A percentile compares a stretch with the other conserved stretches of the same genome.
phyloP scores from a whole-genome alignment of 2,329 filamentous ascomycete genomes.

The Ceratocystis albifundus region DNA sequence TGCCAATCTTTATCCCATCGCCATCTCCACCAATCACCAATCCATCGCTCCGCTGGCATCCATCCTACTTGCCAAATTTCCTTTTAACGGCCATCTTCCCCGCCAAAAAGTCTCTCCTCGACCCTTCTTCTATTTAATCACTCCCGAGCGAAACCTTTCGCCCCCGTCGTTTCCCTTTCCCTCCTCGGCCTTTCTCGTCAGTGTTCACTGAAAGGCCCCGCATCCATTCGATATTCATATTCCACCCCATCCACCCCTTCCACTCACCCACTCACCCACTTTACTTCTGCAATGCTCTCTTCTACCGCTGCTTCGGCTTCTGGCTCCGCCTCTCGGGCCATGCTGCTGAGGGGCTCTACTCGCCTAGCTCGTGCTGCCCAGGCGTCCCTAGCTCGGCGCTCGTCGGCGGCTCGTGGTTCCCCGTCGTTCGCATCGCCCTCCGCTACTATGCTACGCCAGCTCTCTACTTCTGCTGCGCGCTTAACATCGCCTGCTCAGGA shows the following conservation, averaged over 20 bases:
- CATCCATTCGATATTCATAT: neutral
- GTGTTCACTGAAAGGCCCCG: neutral
- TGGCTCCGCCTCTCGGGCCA: conserved; percentile 18
- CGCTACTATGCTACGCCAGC: conserved; percentile 15
- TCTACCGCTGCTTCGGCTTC: conserved; percentile 19
- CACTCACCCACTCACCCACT: too few relatives aligned
- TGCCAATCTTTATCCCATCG: conserved; percentile 10
- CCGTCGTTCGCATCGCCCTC: conserved; percentile 4
- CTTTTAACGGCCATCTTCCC: neutral
- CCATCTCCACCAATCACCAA: neutral
- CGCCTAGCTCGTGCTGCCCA: conserved; percentile 16
- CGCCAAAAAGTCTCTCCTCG: neutral
- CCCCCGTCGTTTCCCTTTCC: neutral
- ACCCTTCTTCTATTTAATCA: neutral
- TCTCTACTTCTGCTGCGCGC: conserved; percentile 20
- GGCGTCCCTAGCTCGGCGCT: neutral
- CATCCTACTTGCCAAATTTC: conserved; percentile 4
- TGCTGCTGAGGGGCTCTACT: conserved; percentile 11
- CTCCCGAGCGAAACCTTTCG: neutral
- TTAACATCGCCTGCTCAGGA: conserved; percentile 26
- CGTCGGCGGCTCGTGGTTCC: conserved; percentile 1
- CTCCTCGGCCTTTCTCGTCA: neutral
- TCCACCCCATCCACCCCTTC: too few relatives aligned
- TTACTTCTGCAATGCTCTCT: conserved; percentile 19
- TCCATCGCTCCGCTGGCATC: conserved; percentile 2